These are phyloP conservation scores for Leccinum olivaceoglutinosum DNA, from an alignment of 1,284 basidiomycete species.

Conservation along the genomic window DNA sequence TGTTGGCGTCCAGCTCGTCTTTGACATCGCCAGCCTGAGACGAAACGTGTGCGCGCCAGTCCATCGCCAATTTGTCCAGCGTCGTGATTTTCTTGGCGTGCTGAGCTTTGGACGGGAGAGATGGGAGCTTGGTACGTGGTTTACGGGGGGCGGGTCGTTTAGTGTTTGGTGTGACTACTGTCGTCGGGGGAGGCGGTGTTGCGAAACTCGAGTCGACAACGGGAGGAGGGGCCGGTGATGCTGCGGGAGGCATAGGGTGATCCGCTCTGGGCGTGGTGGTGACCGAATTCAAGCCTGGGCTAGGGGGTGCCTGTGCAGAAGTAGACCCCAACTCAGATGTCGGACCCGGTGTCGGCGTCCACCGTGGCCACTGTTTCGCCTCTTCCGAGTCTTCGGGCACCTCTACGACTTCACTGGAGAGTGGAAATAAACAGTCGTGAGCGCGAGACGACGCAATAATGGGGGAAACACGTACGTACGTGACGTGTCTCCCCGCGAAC, in stretches of 20 bases:
- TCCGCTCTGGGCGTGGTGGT: not conserved
- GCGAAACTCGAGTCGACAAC: constrained; percentile 10
- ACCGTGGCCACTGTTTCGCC: constrained; percentile 67
- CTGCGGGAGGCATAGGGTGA: not conserved
- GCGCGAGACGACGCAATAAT: not conserved
- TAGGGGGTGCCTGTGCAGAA: not conserved
- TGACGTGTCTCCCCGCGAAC: constrained; percentile 70
- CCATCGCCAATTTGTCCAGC: constrained; percentile 77
- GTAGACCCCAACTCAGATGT: constrained; percentile 8
- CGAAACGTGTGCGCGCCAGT: constrained; percentile 69
- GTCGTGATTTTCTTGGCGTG: constrained; percentile 75
- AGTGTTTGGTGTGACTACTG: constrained; percentile 11
- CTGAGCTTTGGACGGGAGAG: constrained; percentile 38
- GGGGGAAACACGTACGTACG: constrained; percentile 40
- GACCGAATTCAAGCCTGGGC: not conserved
- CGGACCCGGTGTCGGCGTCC: constrained; percentile 26
- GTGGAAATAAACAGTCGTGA: not conserved
- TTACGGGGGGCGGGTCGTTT: constrained; percentile 62
- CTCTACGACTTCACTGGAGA: constrained; percentile 60
- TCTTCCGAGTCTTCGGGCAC: constrained; percentile 68
- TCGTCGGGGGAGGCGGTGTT: constrained; percentile 10
- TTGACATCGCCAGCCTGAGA: constrained; percentile 40
- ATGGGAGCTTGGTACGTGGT: constrained; percentile 47
- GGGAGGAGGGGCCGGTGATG: not conserved
- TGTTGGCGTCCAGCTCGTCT: constrained; percentile 69